These are phyloP conservation scores for Aspergillus calidoustus DNA, from an alignment of 2,329 filamentous ascomycete species.

Conservation along the genomic window DNA sequence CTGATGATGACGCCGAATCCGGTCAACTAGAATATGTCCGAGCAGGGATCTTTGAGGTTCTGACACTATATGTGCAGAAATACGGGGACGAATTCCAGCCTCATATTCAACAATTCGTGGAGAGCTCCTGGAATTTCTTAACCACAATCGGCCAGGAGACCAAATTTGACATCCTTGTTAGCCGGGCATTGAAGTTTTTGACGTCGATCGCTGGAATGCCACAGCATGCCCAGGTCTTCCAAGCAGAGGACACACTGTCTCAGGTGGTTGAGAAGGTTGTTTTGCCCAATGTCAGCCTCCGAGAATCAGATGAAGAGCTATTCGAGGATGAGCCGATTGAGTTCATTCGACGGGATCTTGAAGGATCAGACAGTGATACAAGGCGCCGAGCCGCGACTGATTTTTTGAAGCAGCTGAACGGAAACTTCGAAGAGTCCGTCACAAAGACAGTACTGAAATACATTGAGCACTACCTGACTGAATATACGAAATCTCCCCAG, in stretches of 20 bases:
- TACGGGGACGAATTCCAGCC: conserved; percentile 91
- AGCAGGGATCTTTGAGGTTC: conserved; percentile 87
- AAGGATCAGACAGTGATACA: conserved; percentile 95
- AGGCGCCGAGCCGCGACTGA: conserved; percentile 90
- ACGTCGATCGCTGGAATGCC: conserved; percentile 82
- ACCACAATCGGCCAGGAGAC: conserved; percentile 84
- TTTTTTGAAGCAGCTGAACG: conserved; percentile 85
- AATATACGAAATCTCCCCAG: conserved; percentile 69
- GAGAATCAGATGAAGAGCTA: conserved; percentile 91
- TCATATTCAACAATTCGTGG: conserved; percentile 81
- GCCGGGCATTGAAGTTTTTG: conserved; percentile 91
- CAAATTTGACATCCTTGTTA: conserved; percentile 93
- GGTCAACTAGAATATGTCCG: conserved; percentile 85
- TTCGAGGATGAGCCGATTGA: conserved; percentile 99
- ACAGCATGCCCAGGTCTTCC: conserved; percentile 82
- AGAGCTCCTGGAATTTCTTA: conserved; percentile 87
- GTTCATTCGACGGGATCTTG: conserved; percentile 91
- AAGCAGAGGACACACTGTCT: conserved; percentile 75
- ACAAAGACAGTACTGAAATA: conserved; percentile 87
- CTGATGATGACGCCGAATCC: conserved; percentile 86
- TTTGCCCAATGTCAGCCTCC: conserved; percentile 85
- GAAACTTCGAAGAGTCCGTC: conserved; percentile 83
- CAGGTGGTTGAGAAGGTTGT: conserved; percentile 97
- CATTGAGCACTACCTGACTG: conserved; percentile 78
- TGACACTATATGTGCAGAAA: conserved; percentile 91